Evolutionary conservation across 805 yeast genomes (phyloP).

Genomic region (Candida suzukii): DNA sequence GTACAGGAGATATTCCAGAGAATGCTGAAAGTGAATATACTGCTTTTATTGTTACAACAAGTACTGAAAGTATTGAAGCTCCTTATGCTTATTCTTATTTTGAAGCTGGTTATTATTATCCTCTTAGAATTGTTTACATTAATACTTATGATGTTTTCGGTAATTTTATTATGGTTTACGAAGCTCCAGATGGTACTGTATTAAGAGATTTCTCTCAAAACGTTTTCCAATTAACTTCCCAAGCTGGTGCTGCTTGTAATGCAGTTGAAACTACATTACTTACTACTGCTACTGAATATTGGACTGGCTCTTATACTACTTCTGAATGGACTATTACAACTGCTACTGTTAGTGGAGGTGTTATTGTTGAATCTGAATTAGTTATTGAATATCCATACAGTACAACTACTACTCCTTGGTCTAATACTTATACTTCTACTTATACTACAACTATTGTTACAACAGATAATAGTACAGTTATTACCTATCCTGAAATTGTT

Average conservation of each 20-base stretch:
- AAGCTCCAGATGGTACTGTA: neutral
- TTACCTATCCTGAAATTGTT: too few species aligned
- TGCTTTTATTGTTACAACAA: neutral
- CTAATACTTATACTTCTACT: neutral
- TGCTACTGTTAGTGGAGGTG: too few species aligned
- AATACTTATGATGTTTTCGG: neutral
- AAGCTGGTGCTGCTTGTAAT: neutral
- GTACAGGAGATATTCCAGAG: neutral
- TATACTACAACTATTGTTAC: too few species aligned
- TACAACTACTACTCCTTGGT: neutral
- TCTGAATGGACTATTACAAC: too few species aligned
- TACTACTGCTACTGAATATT: neutral
- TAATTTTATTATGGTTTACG: neutral
- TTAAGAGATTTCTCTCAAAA: neutral
- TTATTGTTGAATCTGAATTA: too few species aligned
- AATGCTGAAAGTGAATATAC: neutral
- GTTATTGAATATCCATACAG: too few species aligned
- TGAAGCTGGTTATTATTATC: constrained; percentile 1
- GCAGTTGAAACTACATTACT: neutral
- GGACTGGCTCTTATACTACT: too few species aligned
- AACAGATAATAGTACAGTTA: too few species aligned
- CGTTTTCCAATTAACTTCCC: neutral
- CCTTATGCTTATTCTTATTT: neutral
- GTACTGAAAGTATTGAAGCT: neutral
- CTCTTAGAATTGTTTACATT: neutral